A percentile compares a stretch with the other conserved stretches of the same genome.
Evolutionary conservation across 1,284 basidiomycete genomes (phyloP).

Genomic region (Malassezia psittaci): DNA sequence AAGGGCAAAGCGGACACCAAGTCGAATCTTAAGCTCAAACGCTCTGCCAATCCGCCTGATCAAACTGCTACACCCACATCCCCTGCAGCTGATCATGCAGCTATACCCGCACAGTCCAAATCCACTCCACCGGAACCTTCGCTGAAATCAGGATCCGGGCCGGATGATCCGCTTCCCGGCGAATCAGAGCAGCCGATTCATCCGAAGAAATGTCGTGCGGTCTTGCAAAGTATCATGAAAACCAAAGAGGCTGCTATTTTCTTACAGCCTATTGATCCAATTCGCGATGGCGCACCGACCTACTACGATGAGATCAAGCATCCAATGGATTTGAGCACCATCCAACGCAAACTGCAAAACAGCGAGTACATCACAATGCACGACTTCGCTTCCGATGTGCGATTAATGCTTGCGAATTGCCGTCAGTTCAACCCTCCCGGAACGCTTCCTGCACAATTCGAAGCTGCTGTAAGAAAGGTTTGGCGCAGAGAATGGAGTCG

Average conservation of each 20-base stretch:
- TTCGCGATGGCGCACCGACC: constrained; percentile 64
- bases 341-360: constrained; percentile 55
- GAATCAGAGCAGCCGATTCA: constrained; percentile 35
- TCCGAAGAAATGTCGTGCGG: constrained; percentile 59
- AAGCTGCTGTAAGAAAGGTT: constrained; percentile 51
- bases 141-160: background rate
- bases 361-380: constrained; percentile 33
- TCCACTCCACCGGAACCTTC: background rate
- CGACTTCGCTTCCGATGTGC: constrained; percentile 68
- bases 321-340: constrained; percentile 91
- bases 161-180: constrained; percentile 1
- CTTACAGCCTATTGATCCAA: constrained; percentile 72
- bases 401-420: constrained; percentile 72
- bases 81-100: background rate
- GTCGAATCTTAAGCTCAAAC: no score
- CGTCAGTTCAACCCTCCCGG: constrained; percentile 52
- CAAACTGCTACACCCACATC: background rate
- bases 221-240: constrained; percentile 61
- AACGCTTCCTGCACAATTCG: constrained; percentile 68
- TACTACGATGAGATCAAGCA: constrained; percentile 80
- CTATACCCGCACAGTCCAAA: background rate
- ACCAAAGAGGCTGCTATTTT: constrained; percentile 68
- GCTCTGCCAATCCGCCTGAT: no score
- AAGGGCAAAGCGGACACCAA: constrained; percentile 1
- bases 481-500: constrained; percentile 75